Evolutionary conservation across 2,329 filamentous ascomycete species (phyloP), one percentile per base, ranked within the genome.

Genomic region (Colletotrichum sp.): DNA sequence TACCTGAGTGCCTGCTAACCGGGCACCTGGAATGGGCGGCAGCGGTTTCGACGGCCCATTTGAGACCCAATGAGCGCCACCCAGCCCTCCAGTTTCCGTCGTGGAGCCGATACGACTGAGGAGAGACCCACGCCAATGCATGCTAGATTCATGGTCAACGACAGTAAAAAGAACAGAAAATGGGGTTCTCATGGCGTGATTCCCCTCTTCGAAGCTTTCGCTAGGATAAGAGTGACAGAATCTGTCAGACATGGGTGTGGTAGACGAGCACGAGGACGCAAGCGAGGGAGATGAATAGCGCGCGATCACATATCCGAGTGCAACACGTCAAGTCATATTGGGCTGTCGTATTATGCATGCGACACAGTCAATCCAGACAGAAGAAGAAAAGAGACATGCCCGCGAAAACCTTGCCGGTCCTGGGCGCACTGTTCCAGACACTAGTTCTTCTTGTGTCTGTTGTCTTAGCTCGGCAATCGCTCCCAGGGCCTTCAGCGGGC

Each of bases 401-500:
- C 3, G 24, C 8, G 57, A 68, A 10, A 43, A 21, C 28, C 13
- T 76, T 73, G 30, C 58, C 58, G 18, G 32, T 76, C 21, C 48
- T 65, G 48, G 70, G 12, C 38, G 58, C 64, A 70, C 43, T 36
- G 28, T 68, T n/a, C 64, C 26, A 28, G 21, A 48, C 65, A 34
- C 48, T 68, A 67, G 70, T 13, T 55, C 48, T 4, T 52, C 58
- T 21, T 55, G n/a, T 64, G 38, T 26, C 5, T 24, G 4, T 26
- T 76, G 74, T 69, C 70, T 73, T 32, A 65, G 36, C 32, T 24
- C 70, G 58, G 58, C 43, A 75, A 64, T 28, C 34, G n/a, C 48
- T 34, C 18, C 5, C 12, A 10, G 43, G 63, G 32, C 21, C 32
- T 43, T 61, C 36, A 18, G 18, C 16, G 15, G 26, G 32, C 48